phyloP scores from a whole-genome alignment of 1,139 yeast genomes.

The Meyerozyma elateridarum region DNA sequence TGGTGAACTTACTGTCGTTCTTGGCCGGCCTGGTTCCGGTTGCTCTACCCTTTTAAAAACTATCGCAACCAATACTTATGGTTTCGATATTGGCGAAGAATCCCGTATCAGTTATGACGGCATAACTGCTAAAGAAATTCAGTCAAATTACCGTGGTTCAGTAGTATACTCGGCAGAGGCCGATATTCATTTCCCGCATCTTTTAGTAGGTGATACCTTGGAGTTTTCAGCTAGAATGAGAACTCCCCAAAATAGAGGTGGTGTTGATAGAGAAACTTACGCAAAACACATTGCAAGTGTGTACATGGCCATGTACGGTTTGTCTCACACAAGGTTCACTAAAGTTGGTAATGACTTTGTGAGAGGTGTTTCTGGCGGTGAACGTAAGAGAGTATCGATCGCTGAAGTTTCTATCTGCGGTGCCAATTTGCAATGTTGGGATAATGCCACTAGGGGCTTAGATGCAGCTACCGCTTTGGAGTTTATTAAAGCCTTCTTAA shows the following conservation, averaged over 20 bases:
- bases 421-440: constrained; percentile 66
- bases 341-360: constrained; percentile 68
- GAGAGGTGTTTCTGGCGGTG: constrained; percentile 84
- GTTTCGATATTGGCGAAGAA: constrained; percentile 13
- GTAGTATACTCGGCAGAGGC: constrained; percentile 8
- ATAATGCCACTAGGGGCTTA: constrained; percentile 71
- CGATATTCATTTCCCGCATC: constrained; percentile 8
- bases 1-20: constrained; percentile 8
- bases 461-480: constrained; percentile 77
- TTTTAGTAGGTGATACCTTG: constrained; percentile 9
- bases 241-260: constrained; percentile 16
- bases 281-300: constrained; percentile 63
- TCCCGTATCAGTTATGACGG: constrained; percentile 8
- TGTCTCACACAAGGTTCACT: constrained; percentile 63
- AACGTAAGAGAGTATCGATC: constrained; percentile 76
- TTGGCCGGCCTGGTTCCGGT: constrained; percentile 9
- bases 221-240: constrained; percentile 8
- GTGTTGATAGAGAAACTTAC: constrained; percentile 52
- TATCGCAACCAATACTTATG: constrained; percentile 15
- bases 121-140: constrained; percentile 4
- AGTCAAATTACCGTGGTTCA: constrained; percentile 6
- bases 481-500: constrained; percentile 64
- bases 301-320: constrained; percentile 69
- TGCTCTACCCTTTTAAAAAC: constrained; percentile 10
- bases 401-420: constrained; percentile 64